A percentile compares a stretch with the other conserved stretches of the same genome.
phyloP scores from a whole-genome alignment of 2,329 filamentous ascomycete genomes.

The Exophiala viscosa region DNA sequence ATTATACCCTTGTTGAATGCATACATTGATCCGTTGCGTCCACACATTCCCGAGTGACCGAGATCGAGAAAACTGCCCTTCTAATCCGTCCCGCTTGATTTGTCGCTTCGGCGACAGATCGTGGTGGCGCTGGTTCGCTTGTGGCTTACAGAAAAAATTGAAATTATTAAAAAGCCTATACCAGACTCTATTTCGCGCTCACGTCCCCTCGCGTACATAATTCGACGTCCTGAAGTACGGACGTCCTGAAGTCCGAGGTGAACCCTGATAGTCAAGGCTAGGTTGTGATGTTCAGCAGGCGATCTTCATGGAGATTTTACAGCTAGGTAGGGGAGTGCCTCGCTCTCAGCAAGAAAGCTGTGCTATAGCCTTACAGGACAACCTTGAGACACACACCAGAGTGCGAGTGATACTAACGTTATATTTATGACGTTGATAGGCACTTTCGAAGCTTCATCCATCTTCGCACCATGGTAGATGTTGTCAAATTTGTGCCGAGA shows the following conservation, averaged over 20 bases:
- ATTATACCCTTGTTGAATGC: conserved; percentile 25
- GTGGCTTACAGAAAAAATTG: conserved; percentile 16
- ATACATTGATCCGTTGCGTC: conserved; percentile 15
- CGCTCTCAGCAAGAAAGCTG: not conserved
- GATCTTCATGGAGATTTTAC: not conserved
- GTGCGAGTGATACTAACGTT: not conserved
- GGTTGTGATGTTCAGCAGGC: too few relatives aligned
- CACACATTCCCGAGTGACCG: conserved; percentile 26
- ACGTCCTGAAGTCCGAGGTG: not conserved
- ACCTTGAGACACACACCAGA: not conserved
- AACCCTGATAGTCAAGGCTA: too few relatives aligned
- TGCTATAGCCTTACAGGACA: not conserved
- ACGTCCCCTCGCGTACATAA: not conserved
- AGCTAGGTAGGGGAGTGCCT: not conserved
- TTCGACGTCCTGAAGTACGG: not conserved
- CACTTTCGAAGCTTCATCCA: conserved; percentile 30
- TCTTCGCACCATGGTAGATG: conserved; percentile 25
- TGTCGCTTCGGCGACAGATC: conserved; percentile 1
- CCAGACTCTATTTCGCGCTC: not conserved
- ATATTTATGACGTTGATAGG: conserved; percentile 1
- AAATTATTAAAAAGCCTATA: not conserved
- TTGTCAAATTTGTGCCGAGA: conserved; percentile 43
- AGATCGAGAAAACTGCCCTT: conserved; percentile 16
- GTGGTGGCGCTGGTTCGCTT: conserved; percentile 24
- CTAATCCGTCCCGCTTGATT: conserved; percentile 18